Base-by-base conservation (phyloP, 129 eudicot species). In the Flaveria brownii region DNA sequence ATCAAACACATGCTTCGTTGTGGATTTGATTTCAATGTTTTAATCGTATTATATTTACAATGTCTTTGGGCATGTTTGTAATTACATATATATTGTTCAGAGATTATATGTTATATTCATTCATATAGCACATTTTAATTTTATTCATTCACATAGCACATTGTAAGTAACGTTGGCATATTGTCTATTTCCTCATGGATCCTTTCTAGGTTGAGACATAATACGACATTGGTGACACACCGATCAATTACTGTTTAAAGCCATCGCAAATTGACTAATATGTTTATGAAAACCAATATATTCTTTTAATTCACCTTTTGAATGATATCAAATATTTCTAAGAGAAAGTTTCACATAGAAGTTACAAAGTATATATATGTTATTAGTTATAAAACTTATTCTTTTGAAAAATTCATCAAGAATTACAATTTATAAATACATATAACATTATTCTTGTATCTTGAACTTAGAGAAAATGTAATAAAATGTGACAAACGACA, bases 401-500 rank as follows among this genome's bases (percentile, higher is more conserved):
- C 33, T 68, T 49, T 1, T 23, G 59, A 70, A 12, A 70, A 23
- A 2, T 45, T 46, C 22, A 5, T 70, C 33, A 26, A 22, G 42
- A 22, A 20, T 70, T 47, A 23, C 30, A 47, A 14, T 8, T 47
- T 70, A 47, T 70, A 70, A 7, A 46, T 45, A 45, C 55, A 2
- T 13, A 23, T 22, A 55, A 68, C 73, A 12, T 45, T 22, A 68
- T 45, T 25, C 11, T 68, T 45, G 33, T 22, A 6, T 68, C 56
- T 45, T 68, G 15, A 20, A 42, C 22, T 46, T 45, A 45, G 25
- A 46, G 20, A 43, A 14, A 25, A 45, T 14, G 30, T 9, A 2
- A 70, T 22, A 70, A 13, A 70, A 25, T 70, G 61, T 26, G 61
- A 49, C 52, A 46, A 47, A 45, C 52, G 61, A 70, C 61, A 26